Conservation (phyloP, 1,284 basidiomycete species). For the Trichosporon inkin region DNA sequence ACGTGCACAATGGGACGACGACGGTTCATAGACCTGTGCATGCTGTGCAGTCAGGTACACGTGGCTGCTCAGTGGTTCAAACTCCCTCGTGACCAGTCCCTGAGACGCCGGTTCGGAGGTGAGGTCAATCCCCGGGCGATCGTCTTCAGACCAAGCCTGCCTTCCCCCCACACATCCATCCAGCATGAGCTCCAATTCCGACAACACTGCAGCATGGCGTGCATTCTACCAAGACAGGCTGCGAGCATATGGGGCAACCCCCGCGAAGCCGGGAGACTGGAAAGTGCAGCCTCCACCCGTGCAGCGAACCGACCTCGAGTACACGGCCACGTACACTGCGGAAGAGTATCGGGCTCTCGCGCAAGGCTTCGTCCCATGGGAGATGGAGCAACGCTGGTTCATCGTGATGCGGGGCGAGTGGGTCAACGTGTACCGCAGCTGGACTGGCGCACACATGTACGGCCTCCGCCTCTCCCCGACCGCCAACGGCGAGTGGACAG, state of each 20-base stretch:
- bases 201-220: neutral
- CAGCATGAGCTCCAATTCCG: neutral
- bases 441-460: neutral
- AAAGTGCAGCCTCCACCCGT: neutral
- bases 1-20: no score
- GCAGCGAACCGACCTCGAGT: neutral
- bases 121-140: no score
- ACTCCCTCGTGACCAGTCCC: no score
- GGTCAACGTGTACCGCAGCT: neutral
- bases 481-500: neutral
- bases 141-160: no score
- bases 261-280: neutral
- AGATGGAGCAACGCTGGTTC: constrained; percentile 1
- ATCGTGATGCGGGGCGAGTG: neutral
- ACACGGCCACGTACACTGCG: neutral
- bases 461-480: neutral
- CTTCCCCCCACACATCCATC: no score
- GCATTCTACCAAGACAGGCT: neutral
- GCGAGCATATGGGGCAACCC: neutral
- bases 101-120: no score
- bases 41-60: no score
- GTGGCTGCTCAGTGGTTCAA: no score
- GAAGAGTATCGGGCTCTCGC: neutral
- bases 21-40: no score
- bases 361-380: neutral